phyloP scores from a whole-genome alignment of 1,284 basidiomycete species.

The Ceraceosorus bombacis region DNA sequence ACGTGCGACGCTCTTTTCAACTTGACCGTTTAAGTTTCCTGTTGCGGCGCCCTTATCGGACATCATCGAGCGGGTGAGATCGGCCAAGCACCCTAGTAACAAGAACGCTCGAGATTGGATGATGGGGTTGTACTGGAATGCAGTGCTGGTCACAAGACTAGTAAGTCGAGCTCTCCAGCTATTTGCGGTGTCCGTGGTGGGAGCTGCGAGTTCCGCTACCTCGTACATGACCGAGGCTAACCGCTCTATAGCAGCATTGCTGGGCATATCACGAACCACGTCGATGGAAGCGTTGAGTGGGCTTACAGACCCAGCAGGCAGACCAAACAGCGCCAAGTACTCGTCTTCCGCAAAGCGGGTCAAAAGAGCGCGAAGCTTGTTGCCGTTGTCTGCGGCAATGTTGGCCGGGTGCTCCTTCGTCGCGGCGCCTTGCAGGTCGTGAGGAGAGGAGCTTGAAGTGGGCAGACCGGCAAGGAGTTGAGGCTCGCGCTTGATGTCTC shows the following conservation, averaged over 20 bases:
- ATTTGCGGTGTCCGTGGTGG: constrained; percentile 63
- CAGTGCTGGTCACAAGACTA: constrained; percentile 79
- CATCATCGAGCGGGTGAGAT: constrained; percentile 47
- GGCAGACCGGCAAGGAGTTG: not conserved
- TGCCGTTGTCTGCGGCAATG: constrained; percentile 10
- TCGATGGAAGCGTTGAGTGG: constrained; percentile 24
- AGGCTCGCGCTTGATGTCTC: not conserved
- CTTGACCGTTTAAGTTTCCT: constrained; percentile 75
- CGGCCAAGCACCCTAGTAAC: constrained; percentile 67
- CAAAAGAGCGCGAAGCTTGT: constrained; percentile 28
- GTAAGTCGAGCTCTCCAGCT: constrained; percentile 90
- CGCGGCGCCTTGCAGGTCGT: not conserved
- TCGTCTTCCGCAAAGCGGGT: constrained; percentile 30
- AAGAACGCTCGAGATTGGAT: constrained; percentile 84
- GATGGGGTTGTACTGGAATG: constrained; percentile 83
- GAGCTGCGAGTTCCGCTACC: constrained; percentile 35
- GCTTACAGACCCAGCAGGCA: constrained; percentile 18
- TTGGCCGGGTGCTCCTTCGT: not conserved
- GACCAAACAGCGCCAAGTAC: constrained; percentile 30
- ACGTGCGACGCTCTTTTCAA: constrained; percentile 74
- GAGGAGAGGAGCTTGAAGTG: not conserved
- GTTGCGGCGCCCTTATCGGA: constrained; percentile 8
- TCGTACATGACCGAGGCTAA: constrained; percentile 36
- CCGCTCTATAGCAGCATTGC: constrained; percentile 34
- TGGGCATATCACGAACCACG: constrained; percentile 29